These are phyloP conservation scores for Nicotiana knightiana DNA, from an alignment of 257 asterid species.

Conservation along the genomic window DNA sequence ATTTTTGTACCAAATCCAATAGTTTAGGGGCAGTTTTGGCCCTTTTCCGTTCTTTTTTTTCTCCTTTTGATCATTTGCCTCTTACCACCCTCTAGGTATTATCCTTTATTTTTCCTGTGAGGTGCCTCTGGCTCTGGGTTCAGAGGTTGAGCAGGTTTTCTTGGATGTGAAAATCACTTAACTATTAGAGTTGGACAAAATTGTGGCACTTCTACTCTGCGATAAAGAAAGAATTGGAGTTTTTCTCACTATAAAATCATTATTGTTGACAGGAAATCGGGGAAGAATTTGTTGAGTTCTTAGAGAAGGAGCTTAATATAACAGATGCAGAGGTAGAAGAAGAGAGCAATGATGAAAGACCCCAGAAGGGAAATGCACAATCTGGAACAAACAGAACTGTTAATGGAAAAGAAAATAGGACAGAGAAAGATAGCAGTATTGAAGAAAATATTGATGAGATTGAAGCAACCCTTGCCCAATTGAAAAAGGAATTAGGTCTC, in stretches of 20 bases:
- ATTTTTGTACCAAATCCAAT: no score
- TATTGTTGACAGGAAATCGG: conserved; percentile 69
- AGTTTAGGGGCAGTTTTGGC: no score
- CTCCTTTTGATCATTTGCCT: background rate
- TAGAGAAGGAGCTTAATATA: conserved; percentile 80
- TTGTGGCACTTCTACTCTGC: background rate
- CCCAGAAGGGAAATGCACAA: conserved; percentile 23
- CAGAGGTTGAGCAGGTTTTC: background rate
- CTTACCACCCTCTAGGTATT: background rate
- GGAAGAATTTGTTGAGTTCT: conserved; percentile 90
- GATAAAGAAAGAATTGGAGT: background rate
- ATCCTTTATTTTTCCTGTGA: background rate
- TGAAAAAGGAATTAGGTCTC: conserved; percentile 80
- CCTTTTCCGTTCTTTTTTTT: background rate
- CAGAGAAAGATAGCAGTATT: conserved; percentile 31
- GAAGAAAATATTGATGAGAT: conserved; percentile 70
- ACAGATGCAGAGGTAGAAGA: conserved; percentile 38
- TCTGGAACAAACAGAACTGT: conserved; percentile 26
- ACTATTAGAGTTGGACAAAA: background rate
- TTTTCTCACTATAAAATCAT: background rate
- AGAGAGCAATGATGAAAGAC: conserved; percentile 15
- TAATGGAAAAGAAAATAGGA: conserved; percentile 22
- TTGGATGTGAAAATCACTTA: background rate
- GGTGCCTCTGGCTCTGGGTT: background rate
- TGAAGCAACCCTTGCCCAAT: conserved; percentile 75